These are phyloP conservation scores for Nymphaea thermarum DNA, from an alignment of 164 flowering plant genomes.

Conservation along the genomic window DNA sequence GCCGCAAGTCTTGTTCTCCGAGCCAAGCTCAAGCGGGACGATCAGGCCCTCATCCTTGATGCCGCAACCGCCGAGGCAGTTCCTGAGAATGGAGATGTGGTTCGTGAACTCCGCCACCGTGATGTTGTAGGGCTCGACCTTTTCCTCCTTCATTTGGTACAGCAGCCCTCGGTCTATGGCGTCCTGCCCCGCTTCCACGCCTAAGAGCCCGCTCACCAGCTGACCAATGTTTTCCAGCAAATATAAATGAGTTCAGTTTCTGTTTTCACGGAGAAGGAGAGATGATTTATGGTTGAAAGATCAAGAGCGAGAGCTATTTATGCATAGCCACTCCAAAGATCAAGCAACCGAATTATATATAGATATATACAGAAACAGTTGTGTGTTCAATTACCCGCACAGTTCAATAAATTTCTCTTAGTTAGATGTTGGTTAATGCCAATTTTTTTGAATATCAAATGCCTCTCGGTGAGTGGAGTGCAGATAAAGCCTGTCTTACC, in stretches of 20 bases:
- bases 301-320: no score
- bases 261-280: no score
- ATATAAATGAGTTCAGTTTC: neutral
- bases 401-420: neutral
- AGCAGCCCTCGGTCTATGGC: slow-evolving; percentile 38
- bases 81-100: slow-evolving; percentile 29
- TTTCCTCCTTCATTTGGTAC: slow-evolving; percentile 21
- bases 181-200: slow-evolving; percentile 63
- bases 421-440: neutral
- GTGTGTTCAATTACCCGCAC: neutral
- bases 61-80: slow-evolving; percentile 31
- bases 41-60: slow-evolving; percentile 49
- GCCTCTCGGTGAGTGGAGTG: neutral
- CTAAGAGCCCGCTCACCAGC: slow-evolving; percentile 50
- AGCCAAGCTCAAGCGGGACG: slow-evolving; percentile 35
- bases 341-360: neutral
- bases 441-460: neutral
- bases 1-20: slow-evolving; percentile 22
- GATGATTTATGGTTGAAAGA: no score
- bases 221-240: slow-evolving; percentile 5
- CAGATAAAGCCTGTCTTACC: slow-evolving; percentile 23
- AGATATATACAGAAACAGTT: neutral
- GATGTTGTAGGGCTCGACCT: slow-evolving; percentile 30
- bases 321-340: no score
- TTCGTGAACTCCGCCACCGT: slow-evolving; percentile 48